Percentiles rank a stretch among this genome's conserved stretches.
Conservation (phyloP, 2,329 filamentous ascomycete genomes). For the Ophiocordyceps camponoti-floridani region DNA sequence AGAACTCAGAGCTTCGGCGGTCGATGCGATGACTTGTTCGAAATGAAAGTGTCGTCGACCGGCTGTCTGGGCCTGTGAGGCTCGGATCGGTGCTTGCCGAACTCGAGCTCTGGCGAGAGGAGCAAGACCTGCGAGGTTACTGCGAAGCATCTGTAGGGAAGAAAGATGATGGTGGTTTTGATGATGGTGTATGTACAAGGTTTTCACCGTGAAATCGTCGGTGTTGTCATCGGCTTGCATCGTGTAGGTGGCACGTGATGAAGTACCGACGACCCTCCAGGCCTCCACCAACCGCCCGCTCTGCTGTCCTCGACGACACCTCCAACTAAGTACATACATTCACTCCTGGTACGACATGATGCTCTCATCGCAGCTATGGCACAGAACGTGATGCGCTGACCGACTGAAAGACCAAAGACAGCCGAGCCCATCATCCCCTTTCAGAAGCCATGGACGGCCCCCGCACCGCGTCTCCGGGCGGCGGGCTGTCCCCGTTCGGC, state of each 20-base stretch:
- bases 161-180: too few species aligned
- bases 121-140: neutral
- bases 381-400: neutral
- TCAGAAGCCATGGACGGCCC: conserved; percentile 9
- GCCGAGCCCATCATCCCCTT: neutral
- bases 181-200: neutral
- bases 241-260: neutral
- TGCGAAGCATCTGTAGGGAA: neutral
- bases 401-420: neutral
- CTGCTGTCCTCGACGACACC: too few species aligned
- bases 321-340: too few species aligned
- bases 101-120: neutral
- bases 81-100: neutral
- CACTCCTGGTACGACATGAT: neutral
- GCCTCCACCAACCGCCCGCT: too few species aligned
- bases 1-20: conserved; percentile 23
- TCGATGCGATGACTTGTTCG: conserved; percentile 16
- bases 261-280: neutral
- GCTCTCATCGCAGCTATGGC: neutral
- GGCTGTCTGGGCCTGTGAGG: neutral
- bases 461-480: conserved; percentile 11
- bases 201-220: neutral
- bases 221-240: neutral
- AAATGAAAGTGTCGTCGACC: conserved; percentile 14
- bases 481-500: conserved; percentile 10